Percentiles rank a stretch among this genome's conserved stretches.
Evolutionary conservation across 176 grass and related monocot genomes (phyloP).

Genomic region (Rhipidocladum racemiflorum): DNA sequence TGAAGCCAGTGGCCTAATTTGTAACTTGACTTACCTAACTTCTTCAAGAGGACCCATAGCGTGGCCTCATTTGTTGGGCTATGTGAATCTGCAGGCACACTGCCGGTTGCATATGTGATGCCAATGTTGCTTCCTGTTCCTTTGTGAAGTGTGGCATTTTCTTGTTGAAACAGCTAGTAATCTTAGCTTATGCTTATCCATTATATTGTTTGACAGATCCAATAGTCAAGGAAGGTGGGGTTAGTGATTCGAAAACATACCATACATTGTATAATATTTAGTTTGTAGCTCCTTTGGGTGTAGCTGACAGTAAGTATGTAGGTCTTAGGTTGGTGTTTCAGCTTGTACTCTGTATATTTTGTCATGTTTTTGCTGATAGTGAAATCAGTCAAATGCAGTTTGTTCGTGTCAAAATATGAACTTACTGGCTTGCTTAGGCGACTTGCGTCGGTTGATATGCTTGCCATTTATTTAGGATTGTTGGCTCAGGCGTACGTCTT

Average conservation of each 20-base stretch:
- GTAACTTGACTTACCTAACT: constrained; percentile 22
- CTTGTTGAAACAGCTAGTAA: constrained; percentile 23
- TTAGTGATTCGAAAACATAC: constrained; percentile 12
- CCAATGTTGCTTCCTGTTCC: constrained; percentile 15
- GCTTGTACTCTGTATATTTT: neutral
- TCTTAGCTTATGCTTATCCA: constrained; percentile 9
- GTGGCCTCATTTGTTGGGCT: constrained; percentile 1
- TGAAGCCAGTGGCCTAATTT: too few species aligned
- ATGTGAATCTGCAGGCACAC: constrained; percentile 8
- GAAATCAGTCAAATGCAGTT: neutral
- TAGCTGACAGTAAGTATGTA: neutral
- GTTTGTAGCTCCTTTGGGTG: constrained; percentile 1
- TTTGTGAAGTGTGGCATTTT: constrained; percentile 36
- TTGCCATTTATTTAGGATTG: neutral
- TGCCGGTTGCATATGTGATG: constrained; percentile 9
- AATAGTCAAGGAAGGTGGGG: neutral
- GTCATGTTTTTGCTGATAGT: neutral
- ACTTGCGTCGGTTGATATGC: neutral
- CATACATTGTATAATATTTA: neutral
- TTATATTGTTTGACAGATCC: constrained; percentile 38
- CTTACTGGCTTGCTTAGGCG: neutral
- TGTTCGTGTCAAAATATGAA: neutral
- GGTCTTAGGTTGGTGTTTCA: neutral
- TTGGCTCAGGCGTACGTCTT: neutral
- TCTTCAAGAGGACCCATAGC: constrained; percentile 14